Percentiles rank a stretch among this genome's conserved stretches.
These are phyloP conservation scores for Chaetoscypha palmicola DNA, from an alignment of 2,329 filamentous ascomycete species.

Conservation along the genomic window DNA sequence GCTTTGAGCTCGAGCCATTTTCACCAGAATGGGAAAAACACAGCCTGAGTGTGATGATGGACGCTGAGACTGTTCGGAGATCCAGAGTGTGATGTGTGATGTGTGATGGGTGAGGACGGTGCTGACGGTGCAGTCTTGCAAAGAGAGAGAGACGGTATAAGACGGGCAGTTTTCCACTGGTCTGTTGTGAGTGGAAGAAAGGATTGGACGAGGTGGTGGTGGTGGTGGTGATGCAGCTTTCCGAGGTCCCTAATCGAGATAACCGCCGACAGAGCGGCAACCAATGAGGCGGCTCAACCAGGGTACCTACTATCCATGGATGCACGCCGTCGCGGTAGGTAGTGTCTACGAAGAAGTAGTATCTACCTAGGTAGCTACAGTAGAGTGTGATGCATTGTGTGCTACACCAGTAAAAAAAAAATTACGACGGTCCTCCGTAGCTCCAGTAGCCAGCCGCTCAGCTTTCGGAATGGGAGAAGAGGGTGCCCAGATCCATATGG, in stretches of 20 bases:
- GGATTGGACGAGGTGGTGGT: too few relatives aligned
- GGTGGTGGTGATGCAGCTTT: constrained; percentile 10
- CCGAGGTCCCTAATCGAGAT: constrained; percentile 29
- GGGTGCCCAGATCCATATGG: too few relatives aligned
- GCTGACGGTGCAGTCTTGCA: background rate
- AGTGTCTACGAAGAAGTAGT: constrained; percentile 25
- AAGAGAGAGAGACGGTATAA: too few relatives aligned
- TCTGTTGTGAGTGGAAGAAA: too few relatives aligned
- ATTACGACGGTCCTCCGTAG: background rate
- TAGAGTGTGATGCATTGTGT: background rate
- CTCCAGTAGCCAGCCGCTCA: constrained; percentile 12
- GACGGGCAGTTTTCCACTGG: too few relatives aligned
- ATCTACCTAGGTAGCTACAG: too few relatives aligned
- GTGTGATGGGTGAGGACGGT: background rate
- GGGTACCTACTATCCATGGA: constrained; percentile 11
- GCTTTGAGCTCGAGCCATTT: too few relatives aligned
- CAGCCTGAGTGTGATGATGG: background rate
- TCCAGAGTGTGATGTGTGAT: background rate
- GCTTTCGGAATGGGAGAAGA: constrained; percentile 3
- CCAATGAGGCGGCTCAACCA: constrained; percentile 24
- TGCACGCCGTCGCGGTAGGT: constrained; percentile 15
- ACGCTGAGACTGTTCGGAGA: background rate
- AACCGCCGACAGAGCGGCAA: constrained; percentile 26
- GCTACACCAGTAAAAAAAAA: background rate
- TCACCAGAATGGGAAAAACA: background rate